phyloP scores from a whole-genome alignment of 2,329 filamentous ascomycete genomes.

The Hymenoscyphus fraxineus region DNA sequence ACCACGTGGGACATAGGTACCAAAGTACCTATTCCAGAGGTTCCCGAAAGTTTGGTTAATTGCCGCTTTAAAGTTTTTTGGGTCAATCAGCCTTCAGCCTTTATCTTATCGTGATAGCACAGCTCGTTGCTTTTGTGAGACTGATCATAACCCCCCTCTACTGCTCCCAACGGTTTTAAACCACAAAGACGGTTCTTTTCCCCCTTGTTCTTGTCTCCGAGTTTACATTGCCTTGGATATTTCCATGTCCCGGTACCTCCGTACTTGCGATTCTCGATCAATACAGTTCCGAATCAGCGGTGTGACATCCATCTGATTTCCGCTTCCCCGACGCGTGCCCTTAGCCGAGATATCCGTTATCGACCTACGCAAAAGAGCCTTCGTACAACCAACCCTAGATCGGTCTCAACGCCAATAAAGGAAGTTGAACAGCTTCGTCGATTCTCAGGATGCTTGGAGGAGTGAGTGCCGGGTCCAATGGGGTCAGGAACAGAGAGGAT shows the following conservation, averaged over 20 bases:
- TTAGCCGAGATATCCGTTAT: neutral
- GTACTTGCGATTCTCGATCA: slow-evolving; percentile 2
- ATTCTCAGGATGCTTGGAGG: slow-evolving; percentile 13
- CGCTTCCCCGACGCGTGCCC: neutral
- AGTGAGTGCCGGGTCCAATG: slow-evolving; percentile 16
- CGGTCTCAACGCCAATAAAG: neutral
- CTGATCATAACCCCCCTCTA: neutral
- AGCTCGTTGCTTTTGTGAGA: neutral
- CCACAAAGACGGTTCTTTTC: neutral
- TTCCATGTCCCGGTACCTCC: neutral
- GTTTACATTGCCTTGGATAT: neutral
- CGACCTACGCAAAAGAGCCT: slow-evolving; percentile 1
- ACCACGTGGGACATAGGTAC: neutral
- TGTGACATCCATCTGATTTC: slow-evolving; percentile 1
- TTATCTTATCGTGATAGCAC: slow-evolving; percentile 2
- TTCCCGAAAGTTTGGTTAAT: neutral
- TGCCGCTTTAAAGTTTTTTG: neutral
- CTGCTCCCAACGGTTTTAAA: neutral
- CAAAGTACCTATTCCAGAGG: neutral
- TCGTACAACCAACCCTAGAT: neutral
- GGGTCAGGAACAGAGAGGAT: slow-evolving; percentile 20
- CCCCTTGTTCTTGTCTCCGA: neutral
- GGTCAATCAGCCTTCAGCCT: neutral
- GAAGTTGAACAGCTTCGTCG: neutral
- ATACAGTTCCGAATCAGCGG: slow-evolving; percentile 2